Base-by-base conservation (phyloP, 306 rosid species). In the Dryas octopetala region DNA sequence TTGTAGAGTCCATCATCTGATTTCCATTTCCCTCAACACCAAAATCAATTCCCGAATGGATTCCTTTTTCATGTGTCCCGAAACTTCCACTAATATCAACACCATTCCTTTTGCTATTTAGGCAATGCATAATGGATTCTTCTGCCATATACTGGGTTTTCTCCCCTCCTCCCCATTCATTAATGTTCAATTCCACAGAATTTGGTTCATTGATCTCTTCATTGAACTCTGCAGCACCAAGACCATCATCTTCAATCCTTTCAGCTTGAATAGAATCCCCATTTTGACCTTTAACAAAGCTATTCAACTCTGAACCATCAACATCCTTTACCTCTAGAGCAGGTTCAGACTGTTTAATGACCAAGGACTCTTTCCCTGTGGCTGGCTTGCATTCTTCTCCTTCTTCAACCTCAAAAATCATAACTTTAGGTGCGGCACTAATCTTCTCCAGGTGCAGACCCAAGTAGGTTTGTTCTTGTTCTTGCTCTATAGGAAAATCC, bases 161-260 rank as follows among this genome's bases (percentile, higher is more conserved):
- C 41, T 61, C 49, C 23, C 51, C 70, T 43, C 16, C 59, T 76
- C 32, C 57, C 46, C 45, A 14, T 0, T 2, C 54, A 47, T 13
- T 57, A 49, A 43, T 28, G 66, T 46, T 65, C 8, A 17, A 40
- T 19, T 67, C 64, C 23, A 77, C 0, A 15, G 32, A 12, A 41
- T 46, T 23, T 60, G 52, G 54, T 76, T 83, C 83, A 68, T 51
- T 23, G 78, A 71, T 74, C 61, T 69, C 79, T 76, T 83, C 83
- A 68, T 51, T 23, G 78, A 71, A 71, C 61, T 69, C 79, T 67
- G 48, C 80, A 64, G 50, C 73, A 62, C 49, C 67, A 71, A 44
- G 65, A 52, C 40, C 72, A 73, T 40, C 67, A 38, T 75, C 70
- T 76, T 75, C 78, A 78, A 63, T 10, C 78, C 63, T 50, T 44